Evolutionary conservation across 257 asterid species (phyloP).

Genomic region (Salvia rosmarinus): DNA sequence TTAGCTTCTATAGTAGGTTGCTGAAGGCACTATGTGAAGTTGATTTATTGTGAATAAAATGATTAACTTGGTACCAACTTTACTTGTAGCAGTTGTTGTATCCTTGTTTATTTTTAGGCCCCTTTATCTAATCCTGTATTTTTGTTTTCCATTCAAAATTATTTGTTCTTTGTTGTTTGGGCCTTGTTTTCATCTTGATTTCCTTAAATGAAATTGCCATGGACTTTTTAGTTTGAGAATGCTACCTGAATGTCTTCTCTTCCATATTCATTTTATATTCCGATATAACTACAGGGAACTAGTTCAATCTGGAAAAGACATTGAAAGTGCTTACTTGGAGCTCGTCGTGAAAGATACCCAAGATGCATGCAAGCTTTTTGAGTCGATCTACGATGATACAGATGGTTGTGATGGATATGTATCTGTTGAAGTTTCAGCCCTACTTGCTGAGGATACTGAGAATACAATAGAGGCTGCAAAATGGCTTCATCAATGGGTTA

Average conservation of each 20-base stretch:
- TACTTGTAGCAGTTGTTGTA: constrained; percentile 11
- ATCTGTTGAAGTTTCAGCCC: constrained; percentile 98
- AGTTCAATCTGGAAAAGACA: constrained; percentile 89
- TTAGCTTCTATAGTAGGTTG: not conserved
- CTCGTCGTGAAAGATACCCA: constrained; percentile 97
- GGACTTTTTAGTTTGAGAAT: constrained; percentile 5
- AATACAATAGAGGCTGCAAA: constrained; percentile 92
- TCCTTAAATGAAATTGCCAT: constrained; percentile 10
- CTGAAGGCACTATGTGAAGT: constrained; percentile 25
- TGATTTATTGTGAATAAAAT: constrained; percentile 16
- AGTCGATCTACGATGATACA: constrained; percentile 81
- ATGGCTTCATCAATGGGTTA: constrained; percentile 90
- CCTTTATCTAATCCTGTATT: constrained; percentile 11
- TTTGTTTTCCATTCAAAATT: not conserved
- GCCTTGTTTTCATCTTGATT: not conserved
- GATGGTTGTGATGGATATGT: constrained; percentile 96
- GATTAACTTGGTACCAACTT: not conserved
- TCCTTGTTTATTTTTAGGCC: constrained; percentile 17
- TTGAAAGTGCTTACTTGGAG: constrained; percentile 93
- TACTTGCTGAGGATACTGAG: constrained; percentile 92
- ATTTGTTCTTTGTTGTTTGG: not conserved
- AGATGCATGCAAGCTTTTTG: constrained; percentile 99
- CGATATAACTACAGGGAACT: constrained; percentile 72
- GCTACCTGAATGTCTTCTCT: not conserved
- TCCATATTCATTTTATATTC: constrained; percentile 3